Evolutionary conservation across 805 yeast genomes (phyloP), one percentile per base, ranked within the genome.

Genomic region (Starmerella asiatica): DNA sequence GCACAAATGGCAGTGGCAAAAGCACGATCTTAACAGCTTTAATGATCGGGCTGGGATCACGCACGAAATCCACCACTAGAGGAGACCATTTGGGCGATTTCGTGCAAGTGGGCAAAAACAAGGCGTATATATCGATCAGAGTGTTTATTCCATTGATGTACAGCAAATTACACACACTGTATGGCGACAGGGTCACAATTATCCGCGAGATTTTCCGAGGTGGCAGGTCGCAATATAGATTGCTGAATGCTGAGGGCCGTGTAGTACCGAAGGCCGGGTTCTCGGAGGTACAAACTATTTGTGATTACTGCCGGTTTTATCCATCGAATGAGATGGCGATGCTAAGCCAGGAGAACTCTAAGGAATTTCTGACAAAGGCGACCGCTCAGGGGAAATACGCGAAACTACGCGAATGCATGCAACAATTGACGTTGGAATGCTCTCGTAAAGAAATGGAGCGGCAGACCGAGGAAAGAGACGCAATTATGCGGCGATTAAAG

Each of bases 291-390:
- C 83, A 75, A 47, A 70, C 69, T 4, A 76, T 91, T 3, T 60
- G 85, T 34, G 75, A 72, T 47, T 71, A 69, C 46, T 84, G 78
- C 54, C 75, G 79, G 33, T 76, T 88, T 32, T 76, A 82, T 5
- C 78, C 91, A 20, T 86, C 76, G 51, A 91, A 91, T 51, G 95
- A 96, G 5, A 73, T 91, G 71, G 81, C 94, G 2, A 81, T 91
- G 53, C 65, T 91, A 36, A 83, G 94, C 1, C 99, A 91, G 57
- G 96, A 91, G 50, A 81, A 78, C 44, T 97, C 99, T 2, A 73
- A 94, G 49, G 79, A 86, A 14, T 91, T 91, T 55, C 62, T 91
- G 46, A 79, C 93, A 1, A 73, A 77, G 24, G 74, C 91, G 4
- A 69, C 82, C 4, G 79, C 82, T 43, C 67, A 66, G 27, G 77